Base-by-base conservation (phyloP, 2,329 filamentous ascomycete species). In the Calonectria naviculata region DNA sequence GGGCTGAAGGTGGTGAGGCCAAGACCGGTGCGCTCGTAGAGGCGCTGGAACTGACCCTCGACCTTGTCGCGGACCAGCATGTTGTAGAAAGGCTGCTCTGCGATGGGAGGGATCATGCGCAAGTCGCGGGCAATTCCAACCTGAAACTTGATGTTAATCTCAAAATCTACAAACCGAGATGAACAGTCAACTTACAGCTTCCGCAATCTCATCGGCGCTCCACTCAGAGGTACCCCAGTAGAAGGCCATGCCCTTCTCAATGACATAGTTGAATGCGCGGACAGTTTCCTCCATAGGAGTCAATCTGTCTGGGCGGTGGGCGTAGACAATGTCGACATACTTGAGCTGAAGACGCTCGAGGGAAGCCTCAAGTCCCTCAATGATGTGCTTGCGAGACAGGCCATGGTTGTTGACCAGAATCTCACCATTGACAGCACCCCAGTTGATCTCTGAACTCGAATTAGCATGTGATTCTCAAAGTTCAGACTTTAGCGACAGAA, bases 241-340 rank as follows among this genome's bases (percentile, higher is more conserved):
- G 74, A 93, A 88, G 1, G 91, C 90, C 83, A 93, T 91, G 68
- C 93, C 92, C 9, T 87, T 86, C 77, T 91, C 86, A 78, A 94
- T 93, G 42, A 93, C 84, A 79, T 93, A 85, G 84, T 93, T 93
- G 85, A 94, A 94, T 24, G 89, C 92, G 67, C 91, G 87, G 9
- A 94, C 92, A 8, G 88, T 90, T 83, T 94, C 92, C 80, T 93
- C 91, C 85, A 94, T 93, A 0, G 92, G 92, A 0, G 91, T 93
- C 56, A 89, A 83, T 24, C 90, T 86, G 80, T 94, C 93, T 0
- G 91, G 91, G 8, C 92, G 88, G 81, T 94, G 92, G 1, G 92
- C 92, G 77, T 92, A 93, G 70, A 94, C 87, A 38, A 94, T 84
- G 78, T 94, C 92, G 56, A 94, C 92, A 73, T 92, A 92, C 65